These are phyloP conservation scores for Leishmania guyanensis DNA, from an alignment of 208 protist genomes.

Conservation along the genomic window DNA sequence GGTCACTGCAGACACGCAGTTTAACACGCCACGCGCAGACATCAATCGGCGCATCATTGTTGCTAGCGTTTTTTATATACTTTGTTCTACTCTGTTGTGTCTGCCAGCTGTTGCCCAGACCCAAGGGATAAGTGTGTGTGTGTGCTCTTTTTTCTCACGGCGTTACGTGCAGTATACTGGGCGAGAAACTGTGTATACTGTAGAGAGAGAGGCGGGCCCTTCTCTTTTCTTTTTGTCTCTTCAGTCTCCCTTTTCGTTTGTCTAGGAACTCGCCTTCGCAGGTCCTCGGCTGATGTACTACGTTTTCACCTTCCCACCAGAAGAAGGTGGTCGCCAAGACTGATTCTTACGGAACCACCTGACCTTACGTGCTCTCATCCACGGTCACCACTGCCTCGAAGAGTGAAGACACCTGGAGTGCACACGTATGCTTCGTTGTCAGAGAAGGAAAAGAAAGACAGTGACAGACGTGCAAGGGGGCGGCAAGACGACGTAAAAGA, in stretches of 20 bases:
- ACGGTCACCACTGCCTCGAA: neutral
- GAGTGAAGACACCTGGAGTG: neutral
- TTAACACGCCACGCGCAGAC: constrained; percentile 14
- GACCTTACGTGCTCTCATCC: neutral
- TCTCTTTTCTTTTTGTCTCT: constrained; percentile 10
- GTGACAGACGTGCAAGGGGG: too few species aligned
- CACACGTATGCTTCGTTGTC: neutral
- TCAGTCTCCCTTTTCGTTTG: neutral
- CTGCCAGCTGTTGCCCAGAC: neutral
- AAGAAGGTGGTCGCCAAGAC: neutral
- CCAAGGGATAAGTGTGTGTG: neutral
- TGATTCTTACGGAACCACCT: neutral
- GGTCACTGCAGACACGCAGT: constrained; percentile 19
- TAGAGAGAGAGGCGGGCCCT: neutral
- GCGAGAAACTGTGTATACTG: neutral
- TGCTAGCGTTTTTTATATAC: constrained; percentile 1
- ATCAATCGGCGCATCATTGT: constrained; percentile 70
- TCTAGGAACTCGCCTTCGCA: neutral
- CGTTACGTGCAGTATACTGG: neutral
- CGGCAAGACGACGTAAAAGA: neutral
- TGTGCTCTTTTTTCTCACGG: neutral
- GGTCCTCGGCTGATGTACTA: neutral
- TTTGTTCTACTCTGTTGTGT: neutral
- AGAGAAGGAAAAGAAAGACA: neutral
- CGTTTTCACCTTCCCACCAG: neutral